Percentiles rank a stretch among this genome's conserved stretches.
These are phyloP conservation scores for Mucor indicus DNA, from an alignment of 371 early-diverging fungal species.

Conservation along the genomic window DNA sequence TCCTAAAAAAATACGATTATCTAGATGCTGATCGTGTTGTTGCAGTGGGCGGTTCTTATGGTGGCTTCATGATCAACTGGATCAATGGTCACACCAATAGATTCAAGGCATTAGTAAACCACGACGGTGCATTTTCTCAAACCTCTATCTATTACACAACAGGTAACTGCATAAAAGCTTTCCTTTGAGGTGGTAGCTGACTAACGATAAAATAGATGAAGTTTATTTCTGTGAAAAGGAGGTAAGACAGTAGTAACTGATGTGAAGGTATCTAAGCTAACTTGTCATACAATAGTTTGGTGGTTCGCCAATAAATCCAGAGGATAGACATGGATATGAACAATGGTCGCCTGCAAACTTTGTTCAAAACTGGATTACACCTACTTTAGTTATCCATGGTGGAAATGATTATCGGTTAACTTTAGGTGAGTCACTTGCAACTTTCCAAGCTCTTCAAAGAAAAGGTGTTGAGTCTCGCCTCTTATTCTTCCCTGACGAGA, in stretches of 20 bases:
- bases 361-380: slow-evolving; percentile 79
- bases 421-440: slow-evolving; percentile 69
- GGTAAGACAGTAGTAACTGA: slow-evolving; percentile 17
- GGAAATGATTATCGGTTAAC: slow-evolving; percentile 68
- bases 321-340: slow-evolving; percentile 56
- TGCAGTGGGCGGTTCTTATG: slow-evolving; percentile 80
- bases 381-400: slow-evolving; percentile 77
- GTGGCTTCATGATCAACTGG: slow-evolving; percentile 87
- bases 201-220: slow-evolving; percentile 51
- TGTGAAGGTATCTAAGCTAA: no score
- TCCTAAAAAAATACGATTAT: slow-evolving; percentile 55
- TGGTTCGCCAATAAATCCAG: slow-evolving; percentile 62
- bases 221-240: slow-evolving; percentile 80
- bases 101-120: slow-evolving; percentile 77
- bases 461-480: slow-evolving; percentile 68
- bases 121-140: slow-evolving; percentile 81
- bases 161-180: slow-evolving; percentile 2
- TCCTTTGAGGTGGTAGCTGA: not conserved
- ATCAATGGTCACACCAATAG: slow-evolving; percentile 50
- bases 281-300: slow-evolving; percentile 46
- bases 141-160: slow-evolving; percentile 66
- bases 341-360: slow-evolving; percentile 71
- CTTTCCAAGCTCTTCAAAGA: slow-evolving; percentile 80
- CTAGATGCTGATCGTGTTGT: slow-evolving; percentile 63
- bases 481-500: slow-evolving; percentile 83